A percentile compares a stretch with the other conserved stretches of the same genome.
Conservation (phyloP, 2,329 filamentous ascomycete genomes). For the Trichoderma sp. region DNA sequence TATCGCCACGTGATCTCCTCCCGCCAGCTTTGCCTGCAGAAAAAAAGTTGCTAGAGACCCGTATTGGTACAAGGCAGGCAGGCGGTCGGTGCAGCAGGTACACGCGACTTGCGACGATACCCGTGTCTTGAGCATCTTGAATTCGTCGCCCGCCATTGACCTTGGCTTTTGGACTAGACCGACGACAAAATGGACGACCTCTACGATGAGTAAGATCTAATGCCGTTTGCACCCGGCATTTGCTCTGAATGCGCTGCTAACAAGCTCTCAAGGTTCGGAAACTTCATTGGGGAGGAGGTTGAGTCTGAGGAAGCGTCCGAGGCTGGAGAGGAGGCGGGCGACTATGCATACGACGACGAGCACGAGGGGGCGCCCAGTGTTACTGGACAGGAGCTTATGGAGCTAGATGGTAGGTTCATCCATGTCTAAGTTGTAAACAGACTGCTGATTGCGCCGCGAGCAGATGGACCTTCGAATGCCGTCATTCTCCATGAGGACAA, state of each 20-base stretch:
- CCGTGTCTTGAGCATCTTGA: constrained; percentile 18
- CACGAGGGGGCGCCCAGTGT: constrained; percentile 58
- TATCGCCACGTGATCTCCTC: constrained; percentile 21
- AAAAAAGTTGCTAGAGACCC: constrained; percentile 24
- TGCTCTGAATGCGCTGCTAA: background rate
- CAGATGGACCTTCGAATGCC: constrained; percentile 85
- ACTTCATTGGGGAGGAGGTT: constrained; percentile 92
- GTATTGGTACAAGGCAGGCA: constrained; percentile 13
- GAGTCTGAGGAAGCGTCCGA: constrained; percentile 84
- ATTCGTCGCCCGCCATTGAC: constrained; percentile 25
- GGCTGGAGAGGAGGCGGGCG: constrained; percentile 67
- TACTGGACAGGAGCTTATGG: constrained; percentile 84
- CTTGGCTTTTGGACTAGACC: constrained; percentile 17
- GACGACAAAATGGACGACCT: constrained; percentile 76
- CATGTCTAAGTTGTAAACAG: background rate
- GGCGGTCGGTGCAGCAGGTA: constrained; percentile 11
- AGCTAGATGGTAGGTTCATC: constrained; percentile 67
- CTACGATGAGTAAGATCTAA: constrained; percentile 75
- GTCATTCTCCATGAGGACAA: constrained; percentile 99
- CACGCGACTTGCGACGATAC: constrained; percentile 21
- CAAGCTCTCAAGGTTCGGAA: constrained; percentile 70
- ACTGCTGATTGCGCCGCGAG: constrained; percentile 4
- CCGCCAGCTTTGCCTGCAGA: background rate
- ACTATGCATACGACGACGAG: constrained; percentile 80
- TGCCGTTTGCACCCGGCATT: background rate